Base-by-base conservation (phyloP, 2,329 filamentous ascomycete species). In the Colletotrichum endophyticum region DNA sequence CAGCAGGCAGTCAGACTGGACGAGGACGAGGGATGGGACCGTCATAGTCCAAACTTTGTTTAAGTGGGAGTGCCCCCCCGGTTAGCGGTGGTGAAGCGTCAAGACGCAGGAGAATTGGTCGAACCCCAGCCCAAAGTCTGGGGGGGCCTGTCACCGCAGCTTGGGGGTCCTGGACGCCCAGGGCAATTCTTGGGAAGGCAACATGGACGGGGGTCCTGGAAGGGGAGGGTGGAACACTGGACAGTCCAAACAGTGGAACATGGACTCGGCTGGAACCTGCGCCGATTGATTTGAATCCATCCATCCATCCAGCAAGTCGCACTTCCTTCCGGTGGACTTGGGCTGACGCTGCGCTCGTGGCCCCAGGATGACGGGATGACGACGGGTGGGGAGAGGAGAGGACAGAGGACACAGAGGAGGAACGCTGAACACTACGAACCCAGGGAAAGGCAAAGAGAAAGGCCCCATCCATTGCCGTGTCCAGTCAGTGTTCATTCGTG, bases 21-120 rank as follows among this genome's bases (percentile, higher is more conserved):
- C 27, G 59, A 70, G 25, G 61, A 70, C 34, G 44, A 66, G 32
- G 22, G 57, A 72, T 66, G 63, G 70, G 70, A 36, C 62, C 72
- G 72, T 78, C 77, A 78, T 78, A 78, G 77, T 70, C 69, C 73
- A 72, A 78, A 78, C 77, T 78, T 32, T 78, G 77, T 78, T 78
- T 75, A 49, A 70, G 63, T 69, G 49, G 49, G 32, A 39, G 56
- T 57, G 22, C 44, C 25, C 8, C 34, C 34, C 70, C 53, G 22
- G 62, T 30, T 13, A 70, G 36, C 70, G 36, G 64, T 66, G 64
- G 39, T 64, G 72, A 68, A 73, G 70, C 73, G 49, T 73, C 57
- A 64, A 44, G 64, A 68, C 34, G 67, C 73, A 72, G 68, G 62
- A 72, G 73, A 59, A 63, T 28, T 49, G 59, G 72, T 63, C 62